Conservation (phyloP, 768 basidiomycete species). For the Lentinula boryana region DNA sequence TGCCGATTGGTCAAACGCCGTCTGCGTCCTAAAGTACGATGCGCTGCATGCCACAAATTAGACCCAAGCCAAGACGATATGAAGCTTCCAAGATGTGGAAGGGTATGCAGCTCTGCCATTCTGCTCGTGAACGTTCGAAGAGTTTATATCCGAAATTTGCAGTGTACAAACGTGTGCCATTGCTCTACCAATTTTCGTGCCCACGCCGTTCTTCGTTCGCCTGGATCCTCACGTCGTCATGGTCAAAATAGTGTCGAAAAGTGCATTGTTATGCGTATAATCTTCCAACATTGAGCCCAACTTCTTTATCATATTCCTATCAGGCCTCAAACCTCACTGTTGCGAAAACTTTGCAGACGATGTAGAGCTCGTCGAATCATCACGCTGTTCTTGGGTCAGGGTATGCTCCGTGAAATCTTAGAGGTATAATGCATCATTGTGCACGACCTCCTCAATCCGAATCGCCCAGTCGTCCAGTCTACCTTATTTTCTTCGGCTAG, state of each 20-base stretch:
- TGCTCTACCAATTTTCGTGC: background rate
- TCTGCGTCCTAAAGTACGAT: background rate
- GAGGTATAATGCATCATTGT: too few species aligned
- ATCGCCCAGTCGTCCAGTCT: background rate
- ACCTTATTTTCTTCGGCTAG: background rate
- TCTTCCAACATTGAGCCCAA: too few species aligned
- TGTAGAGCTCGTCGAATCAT: background rate
- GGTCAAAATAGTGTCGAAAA: too few species aligned
- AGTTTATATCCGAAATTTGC: background rate
- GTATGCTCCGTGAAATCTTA: background rate
- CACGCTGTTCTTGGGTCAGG: background rate
- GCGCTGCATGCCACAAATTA: background rate
- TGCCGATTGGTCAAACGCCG: background rate
- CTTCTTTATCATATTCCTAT: background rate
- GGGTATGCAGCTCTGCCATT: background rate
- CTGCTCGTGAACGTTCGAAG: background rate
- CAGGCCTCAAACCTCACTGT: background rate
- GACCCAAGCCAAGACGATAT: background rate
- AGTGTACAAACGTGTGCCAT: background rate
- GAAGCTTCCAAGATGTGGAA: background rate
- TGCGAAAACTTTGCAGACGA: background rate
- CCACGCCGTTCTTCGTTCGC: background rate
- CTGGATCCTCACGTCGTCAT: background rate
- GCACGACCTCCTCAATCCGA: background rate
- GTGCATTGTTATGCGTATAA: background rate